Percentiles rank a stretch among this genome's conserved stretches.
Evolutionary conservation across 768 basidiomycete genomes (phyloP).

Genomic region (Crassisporium funariophilum): DNA sequence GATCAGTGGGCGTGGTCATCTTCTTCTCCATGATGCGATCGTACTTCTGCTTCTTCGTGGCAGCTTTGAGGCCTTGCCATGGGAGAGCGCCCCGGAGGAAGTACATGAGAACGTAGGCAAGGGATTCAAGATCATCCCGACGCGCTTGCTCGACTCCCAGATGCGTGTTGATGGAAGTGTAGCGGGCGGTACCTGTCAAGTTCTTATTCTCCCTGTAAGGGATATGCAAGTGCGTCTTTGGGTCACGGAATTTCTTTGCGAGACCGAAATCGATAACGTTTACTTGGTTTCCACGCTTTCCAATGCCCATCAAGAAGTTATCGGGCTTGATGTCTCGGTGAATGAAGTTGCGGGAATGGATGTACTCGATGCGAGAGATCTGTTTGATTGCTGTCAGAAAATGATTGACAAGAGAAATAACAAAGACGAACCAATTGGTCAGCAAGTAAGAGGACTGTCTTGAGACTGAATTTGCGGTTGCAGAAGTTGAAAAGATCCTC

Average conservation of each 20-base stretch:
- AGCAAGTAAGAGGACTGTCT: constrained; percentile 94
- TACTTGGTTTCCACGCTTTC: constrained; percentile 99
- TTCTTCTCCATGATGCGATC: constrained; percentile 99
- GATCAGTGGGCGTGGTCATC: constrained; percentile 98
- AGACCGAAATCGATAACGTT: constrained; percentile 98
- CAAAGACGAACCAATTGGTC: constrained; percentile 81
- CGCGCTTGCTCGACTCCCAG: constrained; percentile 98
- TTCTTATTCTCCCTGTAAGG: constrained; percentile 99
- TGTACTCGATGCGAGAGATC: constrained; percentile 99
- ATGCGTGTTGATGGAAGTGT: constrained; percentile 99
- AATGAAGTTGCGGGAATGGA: constrained; percentile 98
- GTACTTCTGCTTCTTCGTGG: constrained; percentile 99
- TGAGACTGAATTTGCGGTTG: constrained; percentile 96
- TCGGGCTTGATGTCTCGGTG: constrained; percentile 99
- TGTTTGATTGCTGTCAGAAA: constrained; percentile 36
- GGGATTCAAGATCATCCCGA: constrained; percentile 96
- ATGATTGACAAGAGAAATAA: constrained; percentile 13
- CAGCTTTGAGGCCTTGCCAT: constrained; percentile 99
- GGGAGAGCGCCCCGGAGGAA: constrained; percentile 98
- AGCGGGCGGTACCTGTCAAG: constrained; percentile 96
- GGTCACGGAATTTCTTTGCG: constrained; percentile 99
- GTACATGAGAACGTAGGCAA: constrained; percentile 99
- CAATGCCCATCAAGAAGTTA: constrained; percentile 99
- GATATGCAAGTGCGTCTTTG: constrained; percentile 99
- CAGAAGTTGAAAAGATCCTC: constrained; percentile 94